Evolutionary conservation across 2,329 filamentous ascomycete species (phyloP), one percentile per base, ranked within the genome.

Genomic region (Madurella fahalii): DNA sequence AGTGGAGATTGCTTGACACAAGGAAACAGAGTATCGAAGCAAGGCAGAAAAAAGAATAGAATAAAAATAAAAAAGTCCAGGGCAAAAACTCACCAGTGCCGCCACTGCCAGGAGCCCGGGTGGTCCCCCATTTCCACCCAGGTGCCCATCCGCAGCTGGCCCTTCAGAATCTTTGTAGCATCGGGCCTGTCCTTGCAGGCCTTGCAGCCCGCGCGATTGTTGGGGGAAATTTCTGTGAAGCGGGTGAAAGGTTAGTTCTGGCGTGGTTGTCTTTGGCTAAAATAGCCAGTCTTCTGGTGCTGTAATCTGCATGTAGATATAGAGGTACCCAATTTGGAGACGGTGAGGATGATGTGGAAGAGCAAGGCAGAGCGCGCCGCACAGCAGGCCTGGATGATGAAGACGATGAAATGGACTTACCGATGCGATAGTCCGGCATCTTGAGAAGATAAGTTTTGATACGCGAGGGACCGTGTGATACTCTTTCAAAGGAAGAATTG

Each of bases 81-180:
- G 25, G 25, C 3, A 3, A 25, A 45, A 42, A 64, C 80, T 67
- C 78, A 95, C 93, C 93, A 96, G 69, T 97, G 93, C 67, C 86
- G 87, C 85, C 87, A 97, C 54, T 75, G 71, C 83, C 84, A 95
- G 65, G 78, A 79, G 41, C 82, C 81, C 25, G 25, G 25, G 65
- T 85, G 78, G 0, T 81, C 78, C 0, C 76, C 64, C 31, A 86
- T 80, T 9, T 80, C 80, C 59, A 95, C 80, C 77, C 86, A 89
- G 18, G 79, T 80, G 41, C 89, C 93, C 50, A 91, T 81, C 52
- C 93, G 87, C 2, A 96, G 74, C 61, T 90, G 83, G 53, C 86
- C 90, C 73, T 95, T 95, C 25, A 65, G 62, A 66, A 95, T 90
- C 73, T 95, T 96, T 65, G 79, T 67, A 1, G 67, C 75, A 1